These are phyloP conservation scores for Candida patagonica DNA, from an alignment of 805 yeast species.

Conservation along the genomic window DNA sequence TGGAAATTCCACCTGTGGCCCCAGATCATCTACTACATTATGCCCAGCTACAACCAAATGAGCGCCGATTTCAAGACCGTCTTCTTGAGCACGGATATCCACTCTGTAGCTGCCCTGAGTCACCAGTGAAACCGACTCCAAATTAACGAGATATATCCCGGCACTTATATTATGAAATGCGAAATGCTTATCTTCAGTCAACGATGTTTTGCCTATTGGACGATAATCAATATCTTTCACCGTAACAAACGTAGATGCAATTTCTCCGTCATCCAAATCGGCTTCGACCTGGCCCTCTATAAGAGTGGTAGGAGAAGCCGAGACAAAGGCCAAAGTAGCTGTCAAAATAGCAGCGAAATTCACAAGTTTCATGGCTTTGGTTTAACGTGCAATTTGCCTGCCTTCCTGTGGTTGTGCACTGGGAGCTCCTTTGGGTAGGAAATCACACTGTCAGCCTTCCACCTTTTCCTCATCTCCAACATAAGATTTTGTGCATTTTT, in stretches of 20 bases:
- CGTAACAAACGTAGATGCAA: slow-evolving; percentile 8
- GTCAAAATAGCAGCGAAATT: neutral
- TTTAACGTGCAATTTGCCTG: too few relatives aligned
- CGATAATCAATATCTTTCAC: slow-evolving; percentile 2
- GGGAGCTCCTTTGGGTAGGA: too few relatives aligned
- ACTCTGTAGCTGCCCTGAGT: slow-evolving; percentile 12
- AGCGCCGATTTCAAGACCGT: slow-evolving; percentile 20
- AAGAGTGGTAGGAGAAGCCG: neutral
- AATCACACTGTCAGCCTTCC: too few relatives aligned
- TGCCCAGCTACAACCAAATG: slow-evolving; percentile 23
- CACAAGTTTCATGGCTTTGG: too few relatives aligned
- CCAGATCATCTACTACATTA: slow-evolving; percentile 18
- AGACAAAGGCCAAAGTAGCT: neutral
- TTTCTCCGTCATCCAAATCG: slow-evolving; percentile 9
- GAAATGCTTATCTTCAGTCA: slow-evolving; percentile 17
- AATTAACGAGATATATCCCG: slow-evolving; percentile 20
- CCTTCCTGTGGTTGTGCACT: too few relatives aligned
- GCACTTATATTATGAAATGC: slow-evolving; percentile 19
- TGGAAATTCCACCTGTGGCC: slow-evolving; percentile 27
- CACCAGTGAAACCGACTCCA: slow-evolving; percentile 17
- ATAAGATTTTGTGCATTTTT: too few relatives aligned
- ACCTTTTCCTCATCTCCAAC: too few relatives aligned
- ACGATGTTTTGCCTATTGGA: slow-evolving; percentile 1
- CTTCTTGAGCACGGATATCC: slow-evolving; percentile 14
- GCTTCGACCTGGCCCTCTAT: too few relatives aligned